These are phyloP conservation scores for Ricinus communis DNA, from an alignment of 345 rosid genomes.

Conservation along the genomic window DNA sequence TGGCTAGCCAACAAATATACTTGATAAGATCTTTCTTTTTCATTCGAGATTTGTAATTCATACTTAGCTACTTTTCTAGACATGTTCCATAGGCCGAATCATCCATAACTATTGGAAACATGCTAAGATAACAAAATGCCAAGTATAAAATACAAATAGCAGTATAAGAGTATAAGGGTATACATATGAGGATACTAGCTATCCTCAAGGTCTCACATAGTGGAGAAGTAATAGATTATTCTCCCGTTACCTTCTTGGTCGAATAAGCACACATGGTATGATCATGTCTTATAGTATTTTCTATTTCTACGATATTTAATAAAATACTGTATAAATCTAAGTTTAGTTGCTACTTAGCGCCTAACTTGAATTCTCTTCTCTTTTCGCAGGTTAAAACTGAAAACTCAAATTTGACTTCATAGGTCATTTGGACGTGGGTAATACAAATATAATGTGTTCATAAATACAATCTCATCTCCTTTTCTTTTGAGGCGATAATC, in stretches of 20 bases:
- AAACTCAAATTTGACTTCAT: neutral
- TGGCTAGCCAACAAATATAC: no score
- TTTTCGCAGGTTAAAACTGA: neutral
- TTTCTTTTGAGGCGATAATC: neutral
- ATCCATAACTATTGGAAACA: neutral
- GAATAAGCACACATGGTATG: neutral
- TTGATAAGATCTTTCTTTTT: no score
- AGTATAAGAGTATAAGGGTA: no score
- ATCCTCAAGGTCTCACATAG: neutral
- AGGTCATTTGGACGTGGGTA: neutral
- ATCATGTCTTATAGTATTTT: neutral
- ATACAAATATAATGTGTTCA: neutral
- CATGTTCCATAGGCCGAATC: neutral
- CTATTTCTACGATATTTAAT: neutral
- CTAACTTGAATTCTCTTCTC: neutral
- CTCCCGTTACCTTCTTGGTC: neutral
- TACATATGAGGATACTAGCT: neutral
- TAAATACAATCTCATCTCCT: neutral
- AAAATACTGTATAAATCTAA: neutral
- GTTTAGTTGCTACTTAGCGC: neutral
- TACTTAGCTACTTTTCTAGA: no score
- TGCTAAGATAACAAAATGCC: conserved; percentile 1
- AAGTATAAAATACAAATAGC: neutral
- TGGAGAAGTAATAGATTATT: neutral
- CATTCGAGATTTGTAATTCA: no score